Conservation (phyloP, 441 rosid species). For the Euphorbia schlechtendalii region DNA sequence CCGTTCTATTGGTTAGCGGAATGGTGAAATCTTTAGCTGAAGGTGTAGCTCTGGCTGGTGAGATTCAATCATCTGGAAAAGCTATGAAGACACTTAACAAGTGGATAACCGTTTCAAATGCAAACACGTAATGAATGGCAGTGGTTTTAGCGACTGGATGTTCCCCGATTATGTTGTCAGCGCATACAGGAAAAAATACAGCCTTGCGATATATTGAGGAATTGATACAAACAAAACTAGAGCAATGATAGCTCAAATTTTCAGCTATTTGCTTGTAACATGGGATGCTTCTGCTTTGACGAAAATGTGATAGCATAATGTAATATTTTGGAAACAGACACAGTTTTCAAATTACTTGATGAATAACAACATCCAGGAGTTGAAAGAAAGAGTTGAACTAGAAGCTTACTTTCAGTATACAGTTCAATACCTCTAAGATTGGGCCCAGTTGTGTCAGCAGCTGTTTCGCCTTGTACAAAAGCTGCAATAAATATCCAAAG, state of each 20-base stretch:
- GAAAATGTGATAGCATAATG: not conserved
- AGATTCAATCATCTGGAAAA: conserved; percentile 66
- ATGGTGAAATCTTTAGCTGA: conserved; percentile 49
- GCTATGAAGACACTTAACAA: conserved; percentile 58
- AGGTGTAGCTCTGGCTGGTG: conserved; percentile 70
- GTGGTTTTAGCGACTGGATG: conserved; percentile 39
- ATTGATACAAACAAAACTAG: not conserved
- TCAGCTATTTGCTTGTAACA: no score
- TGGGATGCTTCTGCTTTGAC: no score
- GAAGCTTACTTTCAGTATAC: conserved; percentile 45
- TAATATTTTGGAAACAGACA: not conserved
- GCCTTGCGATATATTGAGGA: not conserved
- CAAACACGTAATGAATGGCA: conserved; percentile 8
- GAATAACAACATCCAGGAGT: no score
- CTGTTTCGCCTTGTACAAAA: conserved; percentile 69
- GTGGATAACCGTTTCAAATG: conserved; percentile 60
- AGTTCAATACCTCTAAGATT: conserved; percentile 50
- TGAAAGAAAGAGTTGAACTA: not conserved
- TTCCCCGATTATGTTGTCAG: no score
- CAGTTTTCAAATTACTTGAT: not conserved
- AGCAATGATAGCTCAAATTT: no score
- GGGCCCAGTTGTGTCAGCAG: conserved; percentile 58
- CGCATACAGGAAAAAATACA: no score
- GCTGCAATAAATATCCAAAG: no score
- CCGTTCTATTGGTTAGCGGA: conserved; percentile 70